Conservation (phyloP, 805 yeast genomes). For the Yamadazyma tumulicola region DNA sequence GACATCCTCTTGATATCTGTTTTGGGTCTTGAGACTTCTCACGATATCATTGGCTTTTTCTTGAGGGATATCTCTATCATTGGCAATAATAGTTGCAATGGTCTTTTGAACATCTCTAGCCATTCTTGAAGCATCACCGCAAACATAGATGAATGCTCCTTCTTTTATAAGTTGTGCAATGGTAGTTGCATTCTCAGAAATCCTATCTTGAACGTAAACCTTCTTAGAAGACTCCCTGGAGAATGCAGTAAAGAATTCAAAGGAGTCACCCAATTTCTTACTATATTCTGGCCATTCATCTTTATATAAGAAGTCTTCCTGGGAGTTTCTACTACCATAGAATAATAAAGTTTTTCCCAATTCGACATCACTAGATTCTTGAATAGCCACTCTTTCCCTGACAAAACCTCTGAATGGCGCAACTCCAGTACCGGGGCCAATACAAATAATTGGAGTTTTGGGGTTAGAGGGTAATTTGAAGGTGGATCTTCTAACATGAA, state of each 20-base stretch:
- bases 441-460: conserved; percentile 77
- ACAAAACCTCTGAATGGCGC: conserved; percentile 97
- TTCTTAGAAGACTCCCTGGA: conserved; percentile 64
- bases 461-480: conserved; percentile 91
- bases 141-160: conserved; percentile 90
- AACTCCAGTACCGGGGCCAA: conserved; percentile 98
- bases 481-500: conserved; percentile 91
- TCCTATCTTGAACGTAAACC: conserved; percentile 82
- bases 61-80: conserved; percentile 58
- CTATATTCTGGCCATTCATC: conserved; percentile 86
- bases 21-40: conserved; percentile 75
- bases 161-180: conserved; percentile 51
- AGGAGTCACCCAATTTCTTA: conserved; percentile 54
- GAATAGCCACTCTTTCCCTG: conserved; percentile 71
- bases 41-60: conserved; percentile 74
- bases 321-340: conserved; percentile 80
- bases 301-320: conserved; percentile 78
- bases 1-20: conserved; percentile 95
- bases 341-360: conserved; percentile 76
- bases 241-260: conserved; percentile 79
- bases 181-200: conserved; percentile 51
- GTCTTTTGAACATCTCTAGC: conserved; percentile 87
- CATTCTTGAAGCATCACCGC: conserved; percentile 97
- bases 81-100: conserved; percentile 57
- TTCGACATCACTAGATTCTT: conserved; percentile 26